Base-by-base conservation (phyloP, 441 rosid species). In the Populus hybrid region DNA sequence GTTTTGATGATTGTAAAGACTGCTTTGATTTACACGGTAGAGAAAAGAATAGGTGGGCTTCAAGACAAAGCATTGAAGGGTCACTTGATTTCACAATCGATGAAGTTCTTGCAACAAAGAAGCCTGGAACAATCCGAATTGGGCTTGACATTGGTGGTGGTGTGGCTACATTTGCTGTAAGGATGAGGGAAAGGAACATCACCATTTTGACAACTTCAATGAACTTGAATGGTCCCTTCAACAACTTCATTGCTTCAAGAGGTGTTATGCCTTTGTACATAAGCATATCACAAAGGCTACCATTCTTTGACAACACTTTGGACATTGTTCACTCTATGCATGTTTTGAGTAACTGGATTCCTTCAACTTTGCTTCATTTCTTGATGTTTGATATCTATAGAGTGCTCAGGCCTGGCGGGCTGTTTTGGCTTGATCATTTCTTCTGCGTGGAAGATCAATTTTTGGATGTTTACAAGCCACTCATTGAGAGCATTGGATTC, bases 121-220 rank as follows among this genome's bases (percentile, higher is more conserved):
- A 79, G n/a, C 85, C 84, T 0, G 87, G 91, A 6, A 87, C 88
- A 1, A 75, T 90, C 65, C 79, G 93, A 36, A 88, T 87, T 12
- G 93, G 93, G 71, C 82, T 90, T 0, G 93, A 90, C 79, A 86
- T 90, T 2, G 92, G 93, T 0, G 90, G 93, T 8, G 93, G 92
- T 1, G 90, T 81, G 11, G 92, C 89, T 12, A 86, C 89, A 0
- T 90, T 87, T 10, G 90, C 92, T 0, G 88, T 86, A 10, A 81
- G 90, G 72, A 86, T 90, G 90, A 85, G 6, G 84, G 85, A 87
- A 34, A 82, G 89, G 72, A 88, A 88, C 82, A 80, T 90, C 59
- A 85, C 90, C 7, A 85, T 88, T 8, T 66, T 90, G 20, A 88
- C 93, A 8, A 88, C 89, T 28, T 85, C 92, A 12, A 87, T 90